Evolutionary conservation across 2,329 filamentous ascomycete genomes (phyloP), one percentile per base, ranked within the genome.

Genomic region (Hypoxylon sp.): DNA sequence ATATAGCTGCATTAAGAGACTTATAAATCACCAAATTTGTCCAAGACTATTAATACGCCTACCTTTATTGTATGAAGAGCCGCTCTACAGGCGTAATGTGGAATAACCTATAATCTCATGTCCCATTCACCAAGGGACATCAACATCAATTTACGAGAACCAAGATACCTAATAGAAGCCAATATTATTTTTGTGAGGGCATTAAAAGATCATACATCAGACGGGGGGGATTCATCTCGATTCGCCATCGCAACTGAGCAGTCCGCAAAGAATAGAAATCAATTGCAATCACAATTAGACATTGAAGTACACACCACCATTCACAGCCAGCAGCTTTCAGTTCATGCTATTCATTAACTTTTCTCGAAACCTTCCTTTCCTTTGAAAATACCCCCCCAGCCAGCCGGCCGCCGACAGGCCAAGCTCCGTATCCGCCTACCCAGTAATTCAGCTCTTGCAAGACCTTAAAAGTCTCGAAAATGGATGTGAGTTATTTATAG

Each of bases 331-430:
- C 7, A 21, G 21, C 10, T 43, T 28, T 49, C 19, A 23, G 23
- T 30, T 41, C 56, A 11, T 60, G 46, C 36, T 34, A 60, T 60
- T 60, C 46, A 60, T 60, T 51, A 51, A 43, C 13, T 38, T 36
- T 48, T 51, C 7, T 30, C 19, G 2, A 17, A 43, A 19, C 46
- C 28, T 30, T 7, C 28, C 28, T 30, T 30, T 30, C 28, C 46
- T 23, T n/a, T n/a, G n/a, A n/a, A n/a, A n/a, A n/a, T n/a, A n/a
- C n/a, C n/a, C n/a, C n/a, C n/a, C n/a, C 36, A 17, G 36, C 38
- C 17, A 21, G 38, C 38, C 17, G 10, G 38, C 38, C 38, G 38
- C 5, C n/a, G 1, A 41, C 38, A 21, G 14, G 9, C 45, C 56
- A 48, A 25, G 36, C 2, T 38, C 30, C 38, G 9, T 43, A 11